These are phyloP conservation scores for Lobosporangium transversale DNA, from an alignment of 192 early-diverging fungal species.

Conservation along the genomic window DNA sequence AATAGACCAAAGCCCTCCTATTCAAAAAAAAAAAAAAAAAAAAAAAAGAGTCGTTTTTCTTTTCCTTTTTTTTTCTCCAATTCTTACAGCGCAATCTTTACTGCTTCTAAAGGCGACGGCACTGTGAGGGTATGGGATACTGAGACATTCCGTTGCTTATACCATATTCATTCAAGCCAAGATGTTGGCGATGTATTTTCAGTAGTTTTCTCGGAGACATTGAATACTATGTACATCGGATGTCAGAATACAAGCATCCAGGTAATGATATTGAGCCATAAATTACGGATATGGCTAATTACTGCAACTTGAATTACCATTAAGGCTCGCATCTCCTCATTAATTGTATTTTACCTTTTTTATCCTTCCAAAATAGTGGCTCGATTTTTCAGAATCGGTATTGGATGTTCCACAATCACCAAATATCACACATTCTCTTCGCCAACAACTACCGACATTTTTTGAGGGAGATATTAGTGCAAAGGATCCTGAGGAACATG, in stretches of 20 bases:
- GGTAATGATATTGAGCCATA: conserved; percentile 33
- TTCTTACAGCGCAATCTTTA: no score
- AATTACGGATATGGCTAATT: no score
- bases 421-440: conserved; percentile 37
- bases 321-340: no score
- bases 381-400: conserved; percentile 37
- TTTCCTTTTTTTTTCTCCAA: no score
- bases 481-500: conserved; percentile 52
- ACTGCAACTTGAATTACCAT: no score
- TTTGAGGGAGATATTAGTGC: conserved; percentile 15
- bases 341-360: no score
- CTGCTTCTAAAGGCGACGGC: conserved; percentile 73
- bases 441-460: conserved; percentile 29
- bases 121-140: conserved; percentile 78
- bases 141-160: conserved; percentile 65
- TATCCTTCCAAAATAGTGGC: conserved; percentile 38
- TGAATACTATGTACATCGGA: conserved; percentile 71
- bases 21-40: no score
- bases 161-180: conserved; percentile 71
- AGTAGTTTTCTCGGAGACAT: conserved; percentile 64
- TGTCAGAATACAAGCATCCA: conserved; percentile 85
- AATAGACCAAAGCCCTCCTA: no score
- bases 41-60: no score
- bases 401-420: conserved; percentile 29
- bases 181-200: conserved; percentile 80